Evolutionary conservation across 352 stramenopile genomes (phyloP).

Genomic region (Globisporangium cylindrosporum): DNA sequence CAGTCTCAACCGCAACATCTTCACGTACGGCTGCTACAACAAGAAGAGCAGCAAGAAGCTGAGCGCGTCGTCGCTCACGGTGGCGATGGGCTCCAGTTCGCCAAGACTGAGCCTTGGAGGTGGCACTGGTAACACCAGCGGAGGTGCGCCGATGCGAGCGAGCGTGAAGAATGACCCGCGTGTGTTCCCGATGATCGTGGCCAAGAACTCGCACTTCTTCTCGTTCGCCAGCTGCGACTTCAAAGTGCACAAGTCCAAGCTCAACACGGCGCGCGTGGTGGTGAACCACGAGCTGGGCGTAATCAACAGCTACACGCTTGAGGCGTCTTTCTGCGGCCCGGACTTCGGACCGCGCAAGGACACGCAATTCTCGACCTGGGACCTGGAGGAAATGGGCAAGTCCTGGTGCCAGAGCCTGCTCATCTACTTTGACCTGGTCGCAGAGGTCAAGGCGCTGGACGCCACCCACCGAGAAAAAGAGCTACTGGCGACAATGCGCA

Average conservation of each 20-base stretch:
- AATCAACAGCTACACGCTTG: constrained; percentile 86
- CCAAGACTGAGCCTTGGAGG: constrained; percentile 4
- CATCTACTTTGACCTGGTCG: constrained; percentile 64
- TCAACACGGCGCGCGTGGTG: constrained; percentile 88
- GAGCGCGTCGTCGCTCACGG: not conserved
- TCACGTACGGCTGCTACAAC: constrained; percentile 79
- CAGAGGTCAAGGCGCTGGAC: constrained; percentile 43
- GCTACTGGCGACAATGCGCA: not conserved
- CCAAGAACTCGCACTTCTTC: constrained; percentile 64
- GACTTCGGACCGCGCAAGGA: constrained; percentile 67
- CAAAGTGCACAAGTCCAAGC: constrained; percentile 87
- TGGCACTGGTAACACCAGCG: not conserved
- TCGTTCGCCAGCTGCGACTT: constrained; percentile 89
- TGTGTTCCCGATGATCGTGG: constrained; percentile 80
- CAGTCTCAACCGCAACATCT: constrained; percentile 83
- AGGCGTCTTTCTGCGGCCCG: constrained; percentile 88
- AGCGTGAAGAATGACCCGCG: constrained; percentile 58
- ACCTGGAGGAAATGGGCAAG: constrained; percentile 75
- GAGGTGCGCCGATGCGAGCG: not conserved
- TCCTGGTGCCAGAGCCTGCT: constrained; percentile 74
- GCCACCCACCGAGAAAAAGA: constrained; percentile 6
- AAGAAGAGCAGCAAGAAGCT: constrained; percentile 30
- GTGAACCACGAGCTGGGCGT: constrained; percentile 86
- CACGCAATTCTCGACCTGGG: constrained; percentile 72
- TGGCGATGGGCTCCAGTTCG: not conserved